A percentile compares a stretch with the other conserved stretches of the same genome.
These are phyloP conservation scores for Globisporangium emineosum DNA, from an alignment of 352 stramenopile species.

Conservation along the genomic window DNA sequence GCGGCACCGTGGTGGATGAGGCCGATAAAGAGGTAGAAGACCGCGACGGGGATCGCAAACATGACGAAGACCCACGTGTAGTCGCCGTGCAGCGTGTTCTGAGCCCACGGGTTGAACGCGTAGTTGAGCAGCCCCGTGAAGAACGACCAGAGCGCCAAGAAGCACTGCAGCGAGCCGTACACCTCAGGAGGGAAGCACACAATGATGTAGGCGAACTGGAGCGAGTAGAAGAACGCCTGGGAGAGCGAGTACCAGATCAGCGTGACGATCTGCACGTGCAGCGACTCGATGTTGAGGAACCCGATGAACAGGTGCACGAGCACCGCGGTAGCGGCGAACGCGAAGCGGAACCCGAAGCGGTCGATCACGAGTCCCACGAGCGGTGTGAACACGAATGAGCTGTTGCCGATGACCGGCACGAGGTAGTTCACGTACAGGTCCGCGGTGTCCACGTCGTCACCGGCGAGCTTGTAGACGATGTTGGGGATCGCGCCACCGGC, in stretches of 20 bases:
- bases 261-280: conserved; percentile 26
- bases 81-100: conserved; percentile 29
- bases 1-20: conserved; percentile 18
- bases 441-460: conserved; percentile 5
- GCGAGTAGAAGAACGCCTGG: conserved; percentile 27
- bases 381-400: conserved; percentile 27
- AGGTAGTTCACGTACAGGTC: conserved; percentile 31
- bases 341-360: conserved; percentile 18
- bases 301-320: conserved; percentile 26
- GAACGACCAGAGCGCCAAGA: conserved; percentile 29
- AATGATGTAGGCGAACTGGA: conserved; percentile 36
- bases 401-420: conserved; percentile 24
- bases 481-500: conserved; percentile 26
- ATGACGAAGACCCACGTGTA: conserved; percentile 34
- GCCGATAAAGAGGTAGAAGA: conserved; percentile 28
- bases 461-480: conserved; percentile 23
- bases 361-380: conserved; percentile 28
- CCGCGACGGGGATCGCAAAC: conserved; percentile 25
- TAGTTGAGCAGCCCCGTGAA: conserved; percentile 33
- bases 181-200: conserved; percentile 32
- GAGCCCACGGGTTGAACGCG: conserved; percentile 33
- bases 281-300: conserved; percentile 23
- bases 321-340: conserved; percentile 20
- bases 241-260: conserved; percentile 27
- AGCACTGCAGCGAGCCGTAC: conserved; percentile 34